Evolutionary conservation across 2,329 filamentous ascomycete species (phyloP).

Genomic region (Neonectria sp.): DNA sequence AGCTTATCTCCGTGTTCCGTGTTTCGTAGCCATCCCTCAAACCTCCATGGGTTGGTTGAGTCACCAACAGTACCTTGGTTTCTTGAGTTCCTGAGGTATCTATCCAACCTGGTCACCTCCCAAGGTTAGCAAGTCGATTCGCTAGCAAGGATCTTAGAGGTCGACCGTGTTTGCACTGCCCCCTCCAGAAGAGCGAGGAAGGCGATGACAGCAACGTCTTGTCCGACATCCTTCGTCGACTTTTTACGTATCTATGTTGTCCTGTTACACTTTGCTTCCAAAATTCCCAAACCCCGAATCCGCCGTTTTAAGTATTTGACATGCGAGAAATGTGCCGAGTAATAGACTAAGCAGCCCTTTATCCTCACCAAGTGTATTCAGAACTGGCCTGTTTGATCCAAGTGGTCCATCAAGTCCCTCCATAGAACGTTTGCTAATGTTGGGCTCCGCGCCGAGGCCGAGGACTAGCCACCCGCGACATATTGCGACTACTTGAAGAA

Average conservation of each 20-base stretch:
- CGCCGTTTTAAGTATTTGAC: constrained; percentile 77
- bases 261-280: constrained; percentile 75
- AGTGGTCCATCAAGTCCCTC: constrained; percentile 82
- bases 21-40: not conserved
- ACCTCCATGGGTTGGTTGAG: constrained; percentile 18
- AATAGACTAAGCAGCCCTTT: constrained; percentile 88
- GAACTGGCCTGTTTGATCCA: constrained; percentile 82
- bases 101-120: constrained; percentile 43
- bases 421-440: constrained; percentile 75
- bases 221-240: constrained; percentile 91
- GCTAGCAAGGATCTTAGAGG: constrained; percentile 89
- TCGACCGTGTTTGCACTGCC: constrained; percentile 78
- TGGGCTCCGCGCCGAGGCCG: constrained; percentile 89
- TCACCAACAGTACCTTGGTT: constrained; percentile 13
- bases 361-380: constrained; percentile 87
- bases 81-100: constrained; percentile 27
- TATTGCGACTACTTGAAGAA: constrained; percentile 86
- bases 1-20: constrained; percentile 58
- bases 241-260: constrained; percentile 89
- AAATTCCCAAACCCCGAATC: constrained; percentile 81
- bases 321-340: constrained; percentile 79
- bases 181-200: constrained; percentile 57
- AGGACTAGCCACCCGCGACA: constrained; percentile 89
- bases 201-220: constrained; percentile 85
- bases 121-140: constrained; percentile 51